Evolutionary conservation across 352 stramenopile genomes (phyloP).

Genomic region (Globisporangium spiculum): DNA sequence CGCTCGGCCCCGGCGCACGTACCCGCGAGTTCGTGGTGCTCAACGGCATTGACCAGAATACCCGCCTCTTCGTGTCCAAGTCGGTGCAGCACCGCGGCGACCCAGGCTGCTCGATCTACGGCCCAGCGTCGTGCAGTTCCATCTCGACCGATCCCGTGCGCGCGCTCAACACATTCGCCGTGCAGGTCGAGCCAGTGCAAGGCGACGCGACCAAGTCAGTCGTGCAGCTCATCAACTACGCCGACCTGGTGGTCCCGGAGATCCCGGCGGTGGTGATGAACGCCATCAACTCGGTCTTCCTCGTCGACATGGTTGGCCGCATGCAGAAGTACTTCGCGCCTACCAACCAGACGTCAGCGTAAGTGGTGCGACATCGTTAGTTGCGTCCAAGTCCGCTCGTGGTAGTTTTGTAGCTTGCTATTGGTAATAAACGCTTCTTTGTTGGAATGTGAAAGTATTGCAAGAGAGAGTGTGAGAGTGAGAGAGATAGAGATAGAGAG

Average conservation of each 20-base stretch:
- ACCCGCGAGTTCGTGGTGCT: conserved; percentile 15
- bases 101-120: conserved; percentile 22
- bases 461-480: too few relatives aligned
- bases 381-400: background rate
- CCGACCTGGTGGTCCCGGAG: conserved; percentile 20
- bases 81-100: conserved; percentile 15
- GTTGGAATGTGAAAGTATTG: too few relatives aligned
- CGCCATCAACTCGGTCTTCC: conserved; percentile 23
- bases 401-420: background rate
- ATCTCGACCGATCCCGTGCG: conserved; percentile 20
- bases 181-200: conserved; percentile 15
- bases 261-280: conserved; percentile 26
- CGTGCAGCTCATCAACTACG: conserved; percentile 31
- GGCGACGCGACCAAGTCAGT: conserved; percentile 22
- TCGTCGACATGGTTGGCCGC: conserved; percentile 24
- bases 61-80: conserved; percentile 18
- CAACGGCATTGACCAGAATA: conserved; percentile 16
- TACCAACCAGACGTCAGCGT: background rate
- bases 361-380: background rate
- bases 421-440: background rate
- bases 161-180: conserved; percentile 21
- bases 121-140: conserved; percentile 16
- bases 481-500: too few relatives aligned
- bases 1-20: conserved; percentile 9
- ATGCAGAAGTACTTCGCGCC: conserved; percentile 10